phyloP scores from a whole-genome alignment of 306 rosid genomes.

The Cyclanthera cordifolia region DNA sequence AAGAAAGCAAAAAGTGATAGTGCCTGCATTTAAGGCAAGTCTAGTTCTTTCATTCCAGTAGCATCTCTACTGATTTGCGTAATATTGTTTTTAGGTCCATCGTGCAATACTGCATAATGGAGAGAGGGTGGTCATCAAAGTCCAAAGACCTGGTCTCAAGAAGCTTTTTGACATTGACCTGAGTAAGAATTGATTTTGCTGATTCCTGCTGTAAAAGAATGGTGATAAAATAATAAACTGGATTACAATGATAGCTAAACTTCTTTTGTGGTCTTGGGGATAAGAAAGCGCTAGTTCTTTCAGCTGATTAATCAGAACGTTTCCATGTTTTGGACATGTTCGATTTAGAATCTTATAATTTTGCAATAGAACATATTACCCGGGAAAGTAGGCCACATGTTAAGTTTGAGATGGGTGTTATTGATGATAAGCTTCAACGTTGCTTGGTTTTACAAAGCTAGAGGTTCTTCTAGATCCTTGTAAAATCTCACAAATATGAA shows the following conservation, averaged over 20 bases:
- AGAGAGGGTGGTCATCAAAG: constrained; percentile 81
- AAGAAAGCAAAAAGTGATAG: neutral
- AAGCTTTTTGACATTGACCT: constrained; percentile 92
- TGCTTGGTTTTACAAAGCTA: too few species aligned
- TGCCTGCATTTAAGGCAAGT: neutral
- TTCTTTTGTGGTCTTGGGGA: neutral
- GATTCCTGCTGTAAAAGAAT: neutral
- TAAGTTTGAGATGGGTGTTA: neutral
- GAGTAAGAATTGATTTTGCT: constrained; percentile 38
- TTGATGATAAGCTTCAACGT: too few species aligned
- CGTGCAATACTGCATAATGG: constrained; percentile 85
- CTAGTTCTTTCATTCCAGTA: neutral
- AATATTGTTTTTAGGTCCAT: constrained; percentile 47
- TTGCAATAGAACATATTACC: neutral
- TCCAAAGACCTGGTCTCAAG: constrained; percentile 92
- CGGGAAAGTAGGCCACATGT: neutral
- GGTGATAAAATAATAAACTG: neutral
- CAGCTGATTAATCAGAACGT: too few species aligned
- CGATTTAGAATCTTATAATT: neutral
- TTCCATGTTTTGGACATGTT: neutral
- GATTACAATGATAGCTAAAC: neutral
- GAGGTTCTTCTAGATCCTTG: too few species aligned
- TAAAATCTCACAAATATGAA: too few species aligned
- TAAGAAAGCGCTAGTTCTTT: neutral
- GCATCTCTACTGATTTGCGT: neutral